A percentile compares a stretch with the other conserved stretches of the same genome.
Conservation (phyloP, 192 early-diverging fungal species). For the Coemansia sp. region DNA sequence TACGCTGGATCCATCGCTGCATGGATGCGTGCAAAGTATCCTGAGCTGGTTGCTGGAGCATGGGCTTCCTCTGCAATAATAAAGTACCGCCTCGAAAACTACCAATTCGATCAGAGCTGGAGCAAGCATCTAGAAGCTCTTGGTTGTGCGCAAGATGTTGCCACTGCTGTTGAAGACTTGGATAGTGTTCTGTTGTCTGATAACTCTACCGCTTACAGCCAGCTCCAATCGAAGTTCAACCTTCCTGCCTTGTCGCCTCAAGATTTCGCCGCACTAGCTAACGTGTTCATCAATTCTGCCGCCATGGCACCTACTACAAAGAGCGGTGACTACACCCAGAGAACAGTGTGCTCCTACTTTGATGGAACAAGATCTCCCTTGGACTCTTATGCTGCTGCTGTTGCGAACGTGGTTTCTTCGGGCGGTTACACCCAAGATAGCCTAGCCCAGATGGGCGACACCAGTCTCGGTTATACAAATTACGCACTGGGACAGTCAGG, state of each 20-base stretch:
- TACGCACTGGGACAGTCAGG: conserved; percentile 37
- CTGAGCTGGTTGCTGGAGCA: conserved; percentile 62
- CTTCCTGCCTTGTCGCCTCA: conserved; percentile 22
- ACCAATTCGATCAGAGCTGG: conserved; percentile 58
- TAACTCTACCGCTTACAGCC: conserved; percentile 16
- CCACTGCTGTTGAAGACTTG: conserved; percentile 49
- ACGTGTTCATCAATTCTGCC: conserved; percentile 14
- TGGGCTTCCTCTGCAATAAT: conserved; percentile 71
- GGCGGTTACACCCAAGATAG: conserved; percentile 12
- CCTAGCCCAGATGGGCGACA: conserved; percentile 31
- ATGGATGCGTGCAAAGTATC: conserved; percentile 68
- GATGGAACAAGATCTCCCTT: conserved; percentile 18
- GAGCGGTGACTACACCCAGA: conserved; percentile 17
- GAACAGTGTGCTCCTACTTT: conserved; percentile 31
- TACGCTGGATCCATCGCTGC: conserved; percentile 72
- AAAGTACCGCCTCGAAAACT: conserved; percentile 59
- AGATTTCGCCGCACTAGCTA: conserved; percentile 39
- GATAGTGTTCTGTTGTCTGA: conserved; percentile 26
- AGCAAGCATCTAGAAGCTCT: conserved; percentile 38
- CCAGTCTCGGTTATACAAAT: conserved; percentile 27
- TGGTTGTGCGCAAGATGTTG: conserved; percentile 32
- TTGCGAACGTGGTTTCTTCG: conserved; percentile 11
- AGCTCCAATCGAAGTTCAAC: conserved; percentile 28
- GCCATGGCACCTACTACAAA: conserved; percentile 15
- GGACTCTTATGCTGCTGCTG: conserved; percentile 27